Evolutionary conservation across 2,329 filamentous ascomycete genomes (phyloP), one percentile per base, ranked within the genome.

Genomic region (Chaetomiaceae sp.): DNA sequence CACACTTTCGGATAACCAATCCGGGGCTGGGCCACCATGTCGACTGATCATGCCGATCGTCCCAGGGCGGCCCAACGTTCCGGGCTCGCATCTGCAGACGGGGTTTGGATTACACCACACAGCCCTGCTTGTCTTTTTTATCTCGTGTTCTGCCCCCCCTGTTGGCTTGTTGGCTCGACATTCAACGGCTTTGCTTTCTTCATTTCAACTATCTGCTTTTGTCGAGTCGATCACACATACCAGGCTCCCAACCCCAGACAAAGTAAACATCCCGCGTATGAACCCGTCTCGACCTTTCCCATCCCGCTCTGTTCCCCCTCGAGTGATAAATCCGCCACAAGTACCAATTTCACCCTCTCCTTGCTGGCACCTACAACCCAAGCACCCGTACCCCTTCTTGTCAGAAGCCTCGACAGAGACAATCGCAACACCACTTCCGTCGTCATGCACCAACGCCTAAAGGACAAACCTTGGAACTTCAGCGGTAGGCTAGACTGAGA

Each of bases 401-500:
- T n/a, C n/a, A n/a, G n/a, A 32, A 20, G 18, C 5, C 23, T 10
- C 29, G 20, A 10, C n/a, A n/a, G n/a, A n/a, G 14, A 21, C 16
- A 20, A 11, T 27, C 21, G 7, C 16, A 27, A 37, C 29, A 14
- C 18, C 5, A 18, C 21, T 34, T 21, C 16, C 14, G 33, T 23
- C 51, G 44, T 41, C 44, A 57, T 57, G 55, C 53, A 33, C 29
- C 44, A 20, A 47, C 37, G n/a, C 23, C 20, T 29, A 5, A 29
- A 37, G 44, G 46, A 33, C 44, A n/a, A 45, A 38, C 37, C 14
- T 38, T 20, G 38, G 42, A 42, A 58, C n/a, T n/a, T n/a, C n/a
- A n/a, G n/a, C 36, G 18, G 42, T 53, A 56, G 48, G 48, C 51
- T 53, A 23, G 47, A 43, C 54, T 44, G 23, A 32, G 56, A 52